These are phyloP conservation scores for Martensiomyces pterosporus DNA, from an alignment of 192 early-diverging fungal species.

Conservation along the genomic window DNA sequence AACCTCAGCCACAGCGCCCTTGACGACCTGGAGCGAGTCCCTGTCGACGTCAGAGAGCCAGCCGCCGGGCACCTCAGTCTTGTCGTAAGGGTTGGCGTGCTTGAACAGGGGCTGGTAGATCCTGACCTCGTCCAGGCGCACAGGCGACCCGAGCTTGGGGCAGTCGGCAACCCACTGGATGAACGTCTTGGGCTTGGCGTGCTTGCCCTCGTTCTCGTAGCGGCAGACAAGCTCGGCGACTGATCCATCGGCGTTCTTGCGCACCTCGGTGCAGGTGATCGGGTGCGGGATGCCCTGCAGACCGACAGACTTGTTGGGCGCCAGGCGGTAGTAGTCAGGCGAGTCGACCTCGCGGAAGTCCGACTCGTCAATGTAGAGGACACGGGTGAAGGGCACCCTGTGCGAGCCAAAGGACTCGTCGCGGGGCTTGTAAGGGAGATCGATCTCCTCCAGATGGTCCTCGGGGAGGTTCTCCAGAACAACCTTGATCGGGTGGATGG, in stretches of 20 bases:
- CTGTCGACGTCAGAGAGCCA: constrained; percentile 87
- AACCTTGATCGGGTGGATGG: constrained; percentile 84
- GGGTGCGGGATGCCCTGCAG: constrained; percentile 80
- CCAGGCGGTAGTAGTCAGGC: constrained; percentile 93
- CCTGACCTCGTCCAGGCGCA: constrained; percentile 76
- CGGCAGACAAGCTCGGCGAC: constrained; percentile 76
- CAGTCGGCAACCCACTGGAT: constrained; percentile 98
- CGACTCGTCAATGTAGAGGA: constrained; percentile 90
- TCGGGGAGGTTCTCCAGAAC: constrained; percentile 87
- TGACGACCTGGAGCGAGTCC: constrained; percentile 65
- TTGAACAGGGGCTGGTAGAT: constrained; percentile 85
- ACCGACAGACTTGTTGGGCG: constrained; percentile 92
- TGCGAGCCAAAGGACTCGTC: constrained; percentile 83
- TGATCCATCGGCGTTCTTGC: constrained; percentile 75
- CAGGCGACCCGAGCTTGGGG: constrained; percentile 75
- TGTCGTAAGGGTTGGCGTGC: constrained; percentile 80
- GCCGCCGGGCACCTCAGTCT: constrained; percentile 78
- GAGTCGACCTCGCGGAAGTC: constrained; percentile 95
- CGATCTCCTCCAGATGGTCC: constrained; percentile 72
- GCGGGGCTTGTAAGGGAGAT: constrained; percentile 85
- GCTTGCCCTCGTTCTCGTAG: constrained; percentile 70
- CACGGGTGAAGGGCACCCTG: constrained; percentile 83
- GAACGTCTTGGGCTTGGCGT: constrained; percentile 88
- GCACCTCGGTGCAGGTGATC: constrained; percentile 79
- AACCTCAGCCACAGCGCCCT: constrained; percentile 75